Base-by-base conservation (phyloP, 805 yeast species). In the Hanseniaspora nectarophila region DNA sequence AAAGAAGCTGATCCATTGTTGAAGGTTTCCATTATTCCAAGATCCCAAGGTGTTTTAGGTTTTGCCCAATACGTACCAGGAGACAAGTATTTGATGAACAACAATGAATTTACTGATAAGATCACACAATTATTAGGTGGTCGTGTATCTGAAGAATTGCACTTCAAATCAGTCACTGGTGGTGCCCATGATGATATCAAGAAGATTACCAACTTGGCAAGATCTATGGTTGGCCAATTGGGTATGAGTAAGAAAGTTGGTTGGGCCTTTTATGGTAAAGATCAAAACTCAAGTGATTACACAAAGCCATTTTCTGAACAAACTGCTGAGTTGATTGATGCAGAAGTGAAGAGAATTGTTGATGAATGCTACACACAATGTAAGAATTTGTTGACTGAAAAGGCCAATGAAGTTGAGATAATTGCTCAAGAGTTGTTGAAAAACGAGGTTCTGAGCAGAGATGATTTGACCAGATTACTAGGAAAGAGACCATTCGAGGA, bases 51-150 rank as follows among this genome's bases (percentile, higher is more conserved):
- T 47, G 95, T 95, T 13, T 71, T 88, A 53, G 97, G 97, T n/a
- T 88, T 89, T 65, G 96, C 97, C 3, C 96, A 89, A 67, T 85
- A 88, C 62, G 72, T 89, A 56, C 97, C 97, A 16, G 85, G 88
- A 28, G 97, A 89, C 66, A 83, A 82, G 60, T 85, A 84, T 58
- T 73, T 88, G 59, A 74, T 85, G 53, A 77, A 87, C 29, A 79
- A 81, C 44, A 81, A 82, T 61, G 92, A 89, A 63, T 77, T 84
- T 60, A 67, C 68, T 58, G 90, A 89, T 66, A 73, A 94, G 57
- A 88, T 89, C 88, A 80, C 84, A n/a, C 89, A 89, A 90, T 81
- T 95, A 0, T 69, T 89, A 32, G 97, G 95, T 55, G 97, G 97
- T 9, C 74, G 96, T 60, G 95, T 86, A 3, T 79, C 89, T 54